A percentile compares a stretch with the other conserved stretches of the same genome.
These are phyloP conservation scores for Bryoerythrophyllum caledonicum DNA, from an alignment of 225 moss, liverwort and hornwort species.

Conservation along the genomic window DNA sequence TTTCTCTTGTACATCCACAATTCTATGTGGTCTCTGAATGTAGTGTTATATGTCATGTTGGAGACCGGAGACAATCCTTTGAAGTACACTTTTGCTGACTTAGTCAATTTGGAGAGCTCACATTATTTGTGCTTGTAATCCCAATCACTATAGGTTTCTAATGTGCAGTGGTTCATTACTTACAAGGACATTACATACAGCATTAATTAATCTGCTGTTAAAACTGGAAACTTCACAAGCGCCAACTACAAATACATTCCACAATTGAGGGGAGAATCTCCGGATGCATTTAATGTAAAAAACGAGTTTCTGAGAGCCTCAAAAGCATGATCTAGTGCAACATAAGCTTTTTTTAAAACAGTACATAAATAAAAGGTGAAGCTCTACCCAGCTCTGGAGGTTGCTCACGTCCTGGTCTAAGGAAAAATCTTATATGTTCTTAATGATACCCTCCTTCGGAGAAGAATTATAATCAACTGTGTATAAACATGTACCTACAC, in stretches of 20 bases:
- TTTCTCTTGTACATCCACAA: neutral
- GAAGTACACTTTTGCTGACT: too few species aligned
- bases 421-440: neutral
- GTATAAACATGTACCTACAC: neutral
- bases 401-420: neutral
- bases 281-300: too few species aligned
- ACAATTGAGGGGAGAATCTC: neutral
- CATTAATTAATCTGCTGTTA: too few species aligned
- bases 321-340: neutral
- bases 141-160: too few species aligned
- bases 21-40: neutral
- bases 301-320: neutral
- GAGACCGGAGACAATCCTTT: neutral
- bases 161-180: too few species aligned
- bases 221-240: neutral
- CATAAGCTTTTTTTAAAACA: neutral
- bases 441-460: neutral
- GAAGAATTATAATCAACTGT: conserved; percentile 8
- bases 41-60: neutral
- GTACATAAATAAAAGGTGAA: neutral
- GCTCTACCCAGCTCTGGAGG: neutral
- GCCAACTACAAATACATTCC: neutral
- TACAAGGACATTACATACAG: too few species aligned
- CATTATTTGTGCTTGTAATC: too few species aligned
- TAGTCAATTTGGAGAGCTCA: too few species aligned